Evolutionary conservation across 805 yeast genomes (phyloP), one percentile per base, ranked within the genome.

Genomic region (Lipomyces anomalus): DNA sequence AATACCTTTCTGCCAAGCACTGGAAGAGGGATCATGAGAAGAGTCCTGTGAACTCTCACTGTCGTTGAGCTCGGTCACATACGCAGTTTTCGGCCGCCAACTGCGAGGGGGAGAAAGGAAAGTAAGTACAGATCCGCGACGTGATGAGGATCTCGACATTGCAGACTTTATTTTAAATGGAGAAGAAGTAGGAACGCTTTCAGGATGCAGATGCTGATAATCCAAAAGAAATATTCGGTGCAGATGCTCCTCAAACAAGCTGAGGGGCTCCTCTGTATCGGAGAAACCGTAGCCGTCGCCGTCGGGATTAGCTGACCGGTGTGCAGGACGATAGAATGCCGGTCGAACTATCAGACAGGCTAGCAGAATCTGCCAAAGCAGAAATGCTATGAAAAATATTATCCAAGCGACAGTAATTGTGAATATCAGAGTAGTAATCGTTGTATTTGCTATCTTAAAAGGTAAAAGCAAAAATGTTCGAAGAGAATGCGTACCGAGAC

Each of bases 341-440:
- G 53, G 50, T 11, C 55, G 46, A 5, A 48, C 50, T 18, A 44
- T 50, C 21, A 44, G 45, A 5, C 41, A 35, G 24, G 52, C 52
- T 23, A 50, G 48, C 23, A 44, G 35, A n/a, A 46, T 52, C 46
- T 44, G 55, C 50, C 55, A 50, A 24, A 50, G 47, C 52, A 47
- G 37, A 35, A 47, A 50, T 36, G 47, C 49, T 22, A 35, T 35
- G 24, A 48, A 50, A 22, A 47, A 35, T 11, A 47, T 22, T n/a
- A 35, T 44, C 6, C 42, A 41, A 18, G 53, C 39, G 30, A 40
- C 21, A 37, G 51, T 43, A 38, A 33, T 39, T 37, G 49, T 42
- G 40, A 40, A 20, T n/a, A n/a, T n/a, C n/a, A n/a, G n/a, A n/a
- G n/a, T n/a, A n/a, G n/a, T n/a, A n/a, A n/a, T n/a, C n/a, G n/a